These are phyloP conservation scores for Dimocarpus longan DNA, from an alignment of 345 rosid genomes.

Conservation along the genomic window DNA sequence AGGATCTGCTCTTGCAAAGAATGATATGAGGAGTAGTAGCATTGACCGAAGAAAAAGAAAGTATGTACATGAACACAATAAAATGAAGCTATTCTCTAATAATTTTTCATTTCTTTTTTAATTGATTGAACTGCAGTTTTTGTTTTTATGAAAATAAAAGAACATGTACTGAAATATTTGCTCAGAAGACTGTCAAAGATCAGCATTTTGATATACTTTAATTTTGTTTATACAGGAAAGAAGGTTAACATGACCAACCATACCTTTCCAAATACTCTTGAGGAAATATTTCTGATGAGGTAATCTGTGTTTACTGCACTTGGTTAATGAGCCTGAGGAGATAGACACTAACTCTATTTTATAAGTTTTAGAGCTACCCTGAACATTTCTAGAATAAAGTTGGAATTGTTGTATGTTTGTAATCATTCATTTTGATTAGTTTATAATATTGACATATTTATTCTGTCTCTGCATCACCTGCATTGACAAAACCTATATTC, in stretches of 20 bases:
- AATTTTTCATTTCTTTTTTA: background rate
- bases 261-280: background rate
- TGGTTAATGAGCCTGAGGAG: background rate
- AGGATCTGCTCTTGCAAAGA: slow-evolving; percentile 58
- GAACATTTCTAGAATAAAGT: background rate
- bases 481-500: background rate
- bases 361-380: slow-evolving; percentile 1
- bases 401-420: background rate
- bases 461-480: background rate
- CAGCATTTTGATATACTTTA: slow-evolving; percentile 17
- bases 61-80: slow-evolving; percentile 34
- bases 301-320: slow-evolving; percentile 11
- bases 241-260: slow-evolving; percentile 26
- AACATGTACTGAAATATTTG: background rate
- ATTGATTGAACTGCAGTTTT: background rate
- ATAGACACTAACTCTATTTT: background rate
- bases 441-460: background rate
- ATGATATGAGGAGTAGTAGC: slow-evolving; percentile 67
- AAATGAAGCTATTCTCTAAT: background rate
- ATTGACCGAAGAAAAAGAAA: slow-evolving; percentile 87
- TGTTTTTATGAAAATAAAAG: background rate
- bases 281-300: slow-evolving; percentile 21
- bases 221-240: slow-evolving; percentile 48
- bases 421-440: background rate
- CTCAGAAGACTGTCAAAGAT: background rate